Base-by-base conservation (phyloP, 1,139 yeast species). In the Pichia sp. region DNA sequence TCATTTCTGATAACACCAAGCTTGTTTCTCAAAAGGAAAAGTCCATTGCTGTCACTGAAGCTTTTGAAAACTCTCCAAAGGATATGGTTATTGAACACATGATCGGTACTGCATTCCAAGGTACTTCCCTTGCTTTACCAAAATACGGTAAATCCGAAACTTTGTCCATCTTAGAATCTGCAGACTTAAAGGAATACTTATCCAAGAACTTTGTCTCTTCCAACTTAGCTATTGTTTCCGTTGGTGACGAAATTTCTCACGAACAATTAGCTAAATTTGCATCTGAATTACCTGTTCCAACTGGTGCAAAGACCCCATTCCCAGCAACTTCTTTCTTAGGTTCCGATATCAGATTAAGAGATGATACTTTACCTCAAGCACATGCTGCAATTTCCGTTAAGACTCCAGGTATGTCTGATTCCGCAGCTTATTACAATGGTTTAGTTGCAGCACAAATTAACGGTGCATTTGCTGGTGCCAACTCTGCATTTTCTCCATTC, bases 281-380 rank as follows among this genome's bases (percentile, higher is more conserved):
- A 52, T 81, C 79, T 61, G 64, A 69, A 51, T 64, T 62, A 51
- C 57, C 66, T 41, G 58, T 82, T 47, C 62, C 73, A 47, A 64
- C 72, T 46, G 86, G 85, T 51, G 65, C 70, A 49, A 78, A 76
- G 62, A 80, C 82, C 55, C 69, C 71, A 39, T 62, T 64, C 47
- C 68, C 69, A 53, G 71, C 77, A 49, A 77, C 82, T 49, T 63
- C 77, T 39, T 84, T 83, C 76, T 74, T 84, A 65, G 95, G 95
- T 61, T 83, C 92, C 44, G 94, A 85, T 66, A 80, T 83, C 55
- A 80, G 88, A 75, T 70, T 83, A 72, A 82, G 95, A 79, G 95
- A 85, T 62, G 95, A 85, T 67, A 84, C 88, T 56, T 64, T 81
- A 64, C 86, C 90, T 63, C 77, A 79, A 65, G 92, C 92, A 49